Base-by-base conservation (phyloP, 164 flowering plant species). In the Tinospora cordifolia region DNA sequence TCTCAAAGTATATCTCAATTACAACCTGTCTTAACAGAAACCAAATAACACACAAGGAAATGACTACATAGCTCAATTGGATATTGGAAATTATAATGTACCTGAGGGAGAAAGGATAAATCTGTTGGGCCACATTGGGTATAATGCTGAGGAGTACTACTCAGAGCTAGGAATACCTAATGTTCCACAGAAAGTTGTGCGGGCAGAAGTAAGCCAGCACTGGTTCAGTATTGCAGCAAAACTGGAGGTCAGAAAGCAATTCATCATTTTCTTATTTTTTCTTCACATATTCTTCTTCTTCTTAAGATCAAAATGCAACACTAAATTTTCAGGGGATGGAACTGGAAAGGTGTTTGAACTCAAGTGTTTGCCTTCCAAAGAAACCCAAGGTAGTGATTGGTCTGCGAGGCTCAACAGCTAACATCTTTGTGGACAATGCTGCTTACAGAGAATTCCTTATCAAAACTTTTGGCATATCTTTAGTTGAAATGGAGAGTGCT, bases 381-480 rank as follows among this genome's bases (percentile, higher is more conserved):
- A 47, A 69, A 36, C 79, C 82, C 0, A 74, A 82, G 58, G 49
- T 82, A 17, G 78, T 75, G 1, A 71, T 74, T 8, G 81, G 81
- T 1, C 68, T 73, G 5, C 71, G 62, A n/a, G 82, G 68, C 0
- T 66, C 81, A 0, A 79, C 78, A 1, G 66, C 82, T 34, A 70
- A 79, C 71, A 74, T 72, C n/a, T 82, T 76, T 65, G 49, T 82
- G 67, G 82, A 82, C 57, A 82, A 79, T 76, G 78, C 75, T 51
- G 82, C 81, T 57, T 79, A 82, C 41, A 72, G 77, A 24, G 74
- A 70, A 2, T 78, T 76, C 66, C 75, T 75, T 8, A 57, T 24
- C 68, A 21, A 62, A 38, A 78, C 73, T 12, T 82, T 76, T 38
- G 22, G 70, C 0, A 77, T 80, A 41, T 74, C 81, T 26, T 70